Base-by-base conservation (phyloP, 345 rosid species). In the Eucalyptus curtisii region DNA sequence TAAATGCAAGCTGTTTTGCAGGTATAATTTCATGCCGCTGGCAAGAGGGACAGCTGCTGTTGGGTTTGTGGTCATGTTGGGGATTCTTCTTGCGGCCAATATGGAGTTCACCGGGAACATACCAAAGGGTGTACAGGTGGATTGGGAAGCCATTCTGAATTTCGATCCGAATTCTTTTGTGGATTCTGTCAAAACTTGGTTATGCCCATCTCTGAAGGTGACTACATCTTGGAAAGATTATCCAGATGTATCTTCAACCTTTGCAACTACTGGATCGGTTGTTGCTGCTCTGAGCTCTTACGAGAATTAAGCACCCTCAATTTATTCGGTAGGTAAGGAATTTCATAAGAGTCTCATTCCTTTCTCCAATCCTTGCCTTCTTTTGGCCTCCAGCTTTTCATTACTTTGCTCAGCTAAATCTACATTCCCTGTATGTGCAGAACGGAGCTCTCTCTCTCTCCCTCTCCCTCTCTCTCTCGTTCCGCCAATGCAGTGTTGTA, bases 21-120 rank as follows among this genome's bases (percentile, higher is more conserved):
- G 99, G 99, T 98, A 96, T 90, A 98, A 96, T 91, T 96, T 98
- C 91, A 96, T 96, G 99, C 99, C 99, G 40, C 90, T 98, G 87
- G 94, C 97, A 57, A 96, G 99, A 93, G 99, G 99, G 49, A 94
- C 98, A 61, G 98, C 98, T 50, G 95, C 87, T 89, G 97, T 97
- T 42, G 99, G 99, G 79, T 96, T 96, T 79, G 89, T 92, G 49
- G 98, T 95, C 45, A 87, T 98, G 92, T 95, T 95, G 15, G 99
- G 99, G 87, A 91, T 98, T 90, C 92, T 96, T 87, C 95, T 96
- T 40, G 97, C 98, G 50, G 99, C 99, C 89, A 96, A 96, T 89
- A 96, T 96, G 98, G 98, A 96, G 92, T 96, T 96, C 89, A 89
- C 93, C 13, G 98, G 93, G 89, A 87, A 89, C 90, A 96, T 96